Conservation (phyloP, 2,329 filamentous ascomycete genomes). For the Helminthosporium solani region DNA sequence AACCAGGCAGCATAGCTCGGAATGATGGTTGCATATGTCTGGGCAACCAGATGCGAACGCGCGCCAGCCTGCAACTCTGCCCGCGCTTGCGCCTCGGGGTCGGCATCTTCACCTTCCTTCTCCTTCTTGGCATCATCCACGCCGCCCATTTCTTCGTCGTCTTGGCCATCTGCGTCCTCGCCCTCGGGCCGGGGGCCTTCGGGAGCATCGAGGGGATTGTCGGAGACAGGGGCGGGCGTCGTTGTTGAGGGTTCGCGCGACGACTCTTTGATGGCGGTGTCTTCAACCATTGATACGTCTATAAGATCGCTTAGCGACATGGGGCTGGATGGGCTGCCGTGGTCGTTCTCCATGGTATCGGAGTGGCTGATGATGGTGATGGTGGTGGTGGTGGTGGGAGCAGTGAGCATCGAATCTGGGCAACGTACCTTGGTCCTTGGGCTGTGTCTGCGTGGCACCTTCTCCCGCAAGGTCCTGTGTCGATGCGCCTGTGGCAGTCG, state of each 20-base stretch:
- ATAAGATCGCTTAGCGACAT: constrained; percentile 9
- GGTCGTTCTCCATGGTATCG: constrained; percentile 1
- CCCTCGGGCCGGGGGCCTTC: constrained; percentile 59
- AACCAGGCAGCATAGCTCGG: constrained; percentile 99
- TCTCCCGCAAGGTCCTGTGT: constrained; percentile 32
- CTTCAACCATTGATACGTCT: constrained; percentile 62
- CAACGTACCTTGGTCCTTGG: constrained; percentile 35
- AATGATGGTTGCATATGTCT: constrained; percentile 93
- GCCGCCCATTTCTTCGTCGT: constrained; percentile 69
- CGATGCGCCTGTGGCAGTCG: constrained; percentile 26
- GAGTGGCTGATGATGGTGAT: too few relatives aligned
- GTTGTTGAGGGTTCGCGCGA: constrained; percentile 58
- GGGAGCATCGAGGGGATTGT: constrained; percentile 70
- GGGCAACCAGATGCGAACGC: constrained; percentile 85
- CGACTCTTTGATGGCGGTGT: constrained; percentile 44
- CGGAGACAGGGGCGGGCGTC: constrained; percentile 56
- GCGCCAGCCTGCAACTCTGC: constrained; percentile 80
- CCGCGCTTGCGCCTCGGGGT: constrained; percentile 66
- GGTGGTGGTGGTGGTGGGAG: constrained; percentile 10
- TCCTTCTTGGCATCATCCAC: constrained; percentile 43
- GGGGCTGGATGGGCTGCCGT: background rate
- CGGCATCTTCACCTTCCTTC: constrained; percentile 36
- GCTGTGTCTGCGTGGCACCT: constrained; percentile 21
- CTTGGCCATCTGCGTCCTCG: constrained; percentile 60
- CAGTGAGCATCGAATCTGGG: constrained; percentile 3